Percentiles rank a stretch among this genome's conserved stretches.
These are phyloP conservation scores for Moniliella sp. DNA, from an alignment of 1,284 basidiomycete genomes.

Conservation along the genomic window DNA sequence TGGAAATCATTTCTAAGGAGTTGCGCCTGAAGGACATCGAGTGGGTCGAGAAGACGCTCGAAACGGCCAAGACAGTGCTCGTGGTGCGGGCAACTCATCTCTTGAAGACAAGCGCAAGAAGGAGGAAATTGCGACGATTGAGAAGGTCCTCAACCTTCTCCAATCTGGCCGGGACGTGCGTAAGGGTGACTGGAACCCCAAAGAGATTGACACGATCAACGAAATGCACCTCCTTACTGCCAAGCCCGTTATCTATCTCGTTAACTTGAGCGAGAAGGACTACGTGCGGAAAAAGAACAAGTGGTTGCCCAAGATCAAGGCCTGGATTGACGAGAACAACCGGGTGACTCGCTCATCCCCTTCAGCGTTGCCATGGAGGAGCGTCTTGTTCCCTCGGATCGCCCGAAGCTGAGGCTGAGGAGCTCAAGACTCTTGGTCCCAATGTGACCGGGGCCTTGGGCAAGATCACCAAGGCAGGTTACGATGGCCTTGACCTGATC, in stretches of 20 bases:
- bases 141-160: conserved; percentile 63
- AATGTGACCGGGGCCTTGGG: conserved; percentile 23
- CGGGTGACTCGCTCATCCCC: conserved; percentile 82
- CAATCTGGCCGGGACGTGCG: conserved; percentile 75
- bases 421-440: conserved; percentile 20
- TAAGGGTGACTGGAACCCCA: conserved; percentile 81
- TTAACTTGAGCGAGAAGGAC: conserved; percentile 87
- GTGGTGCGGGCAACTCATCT: conserved; percentile 50
- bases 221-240: conserved; percentile 72
- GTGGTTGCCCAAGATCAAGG: conserved; percentile 95
- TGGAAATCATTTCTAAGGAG: conserved; percentile 77
- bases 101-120: conserved; percentile 87
- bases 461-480: conserved; percentile 31
- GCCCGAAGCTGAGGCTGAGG: conserved; percentile 20
- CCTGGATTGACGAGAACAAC: conserved; percentile 92
- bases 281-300: conserved; percentile 97
- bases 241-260: conserved; percentile 91
- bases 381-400: conserved; percentile 44
- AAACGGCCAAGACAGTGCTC: conserved; percentile 36
- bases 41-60: conserved; percentile 83
- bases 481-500: conserved; percentile 26
- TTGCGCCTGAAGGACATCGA: conserved; percentile 82
- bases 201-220: conserved; percentile 98
- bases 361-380: conserved; percentile 94
- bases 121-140: conserved; percentile 66